Evolutionary conservation across 805 yeast species (phyloP).

Genomic region (Clavispora asparagi): DNA sequence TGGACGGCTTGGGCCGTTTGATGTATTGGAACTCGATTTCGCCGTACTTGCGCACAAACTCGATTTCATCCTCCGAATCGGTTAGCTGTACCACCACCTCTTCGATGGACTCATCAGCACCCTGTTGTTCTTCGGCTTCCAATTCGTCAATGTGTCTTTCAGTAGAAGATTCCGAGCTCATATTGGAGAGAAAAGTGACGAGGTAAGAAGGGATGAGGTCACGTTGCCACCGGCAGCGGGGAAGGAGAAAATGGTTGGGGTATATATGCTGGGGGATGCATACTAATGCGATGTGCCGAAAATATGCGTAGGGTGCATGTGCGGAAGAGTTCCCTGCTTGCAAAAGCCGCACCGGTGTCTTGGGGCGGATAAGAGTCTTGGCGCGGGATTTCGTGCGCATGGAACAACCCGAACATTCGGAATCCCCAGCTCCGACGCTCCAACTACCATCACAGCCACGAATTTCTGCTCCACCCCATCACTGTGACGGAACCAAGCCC

Average conservation of each 20-base stretch:
- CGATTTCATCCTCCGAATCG: constrained; percentile 29
- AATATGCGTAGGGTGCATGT: background rate
- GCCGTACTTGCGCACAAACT: constrained; percentile 46
- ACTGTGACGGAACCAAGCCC: no score
- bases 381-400: no score
- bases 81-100: constrained; percentile 1
- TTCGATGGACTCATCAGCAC: background rate
- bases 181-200: background rate
- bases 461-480: no score
- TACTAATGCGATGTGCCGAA: background rate
- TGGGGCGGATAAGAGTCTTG: no score
- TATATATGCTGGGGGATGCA: background rate
- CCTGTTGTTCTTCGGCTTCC: background rate
- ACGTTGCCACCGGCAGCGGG: no score
- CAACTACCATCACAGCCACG: no score
- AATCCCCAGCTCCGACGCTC: no score
- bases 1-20: constrained; percentile 32
- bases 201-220: no score
- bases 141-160: background rate
- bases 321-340: background rate
- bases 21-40: constrained; percentile 44
- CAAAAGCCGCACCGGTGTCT: background rate
- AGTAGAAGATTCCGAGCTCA: background rate
- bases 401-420: no score
- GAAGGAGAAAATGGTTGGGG: no score